Evolutionary conservation across 306 rosid genomes (phyloP).

Genomic region (Vigna radiata): DNA sequence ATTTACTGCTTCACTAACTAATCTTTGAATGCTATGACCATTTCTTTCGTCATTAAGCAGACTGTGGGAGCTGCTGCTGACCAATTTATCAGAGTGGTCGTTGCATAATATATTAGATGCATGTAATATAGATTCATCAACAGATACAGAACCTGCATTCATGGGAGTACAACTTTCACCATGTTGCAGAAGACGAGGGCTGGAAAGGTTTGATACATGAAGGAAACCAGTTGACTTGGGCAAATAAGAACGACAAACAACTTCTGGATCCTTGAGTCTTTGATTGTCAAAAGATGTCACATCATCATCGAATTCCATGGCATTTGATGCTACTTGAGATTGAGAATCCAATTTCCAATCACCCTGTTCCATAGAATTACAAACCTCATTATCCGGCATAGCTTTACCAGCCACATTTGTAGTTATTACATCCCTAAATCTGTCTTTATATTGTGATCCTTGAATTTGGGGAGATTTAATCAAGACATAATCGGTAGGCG

Average conservation of each 20-base stretch:
- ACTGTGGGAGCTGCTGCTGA: conserved; percentile 55
- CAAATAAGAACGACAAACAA: conserved; percentile 64
- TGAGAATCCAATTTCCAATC: conserved; percentile 64
- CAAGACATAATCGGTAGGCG: conserved; percentile 51
- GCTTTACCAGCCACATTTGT: conserved; percentile 49
- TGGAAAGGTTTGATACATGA: conserved; percentile 58
- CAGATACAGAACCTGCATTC: conserved; percentile 58
- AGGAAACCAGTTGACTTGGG: conserved; percentile 58
- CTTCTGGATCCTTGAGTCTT: conserved; percentile 95
- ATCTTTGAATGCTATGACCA: conserved; percentile 58
- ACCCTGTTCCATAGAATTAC: conserved; percentile 57
- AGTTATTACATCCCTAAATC: conserved; percentile 50
- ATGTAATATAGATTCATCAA: conserved; percentile 54
- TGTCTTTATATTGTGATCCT: conserved; percentile 55
- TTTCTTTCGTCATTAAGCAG: conserved; percentile 60
- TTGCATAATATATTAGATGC: conserved; percentile 56
- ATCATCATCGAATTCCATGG: conserved; percentile 80
- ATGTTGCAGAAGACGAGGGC: conserved; percentile 48
- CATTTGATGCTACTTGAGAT: conserved; percentile 42
- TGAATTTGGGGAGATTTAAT: conserved; percentile 56
- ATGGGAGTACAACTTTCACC: conserved; percentile 56
- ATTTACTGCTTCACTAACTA: conserved; percentile 58
- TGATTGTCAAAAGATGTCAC: conserved; percentile 82
- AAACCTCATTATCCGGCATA: conserved; percentile 47
- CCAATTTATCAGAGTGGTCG: conserved; percentile 71